phyloP scores from a whole-genome alignment of 768 basidiomycete genomes.

The Suillus lakei region DNA sequence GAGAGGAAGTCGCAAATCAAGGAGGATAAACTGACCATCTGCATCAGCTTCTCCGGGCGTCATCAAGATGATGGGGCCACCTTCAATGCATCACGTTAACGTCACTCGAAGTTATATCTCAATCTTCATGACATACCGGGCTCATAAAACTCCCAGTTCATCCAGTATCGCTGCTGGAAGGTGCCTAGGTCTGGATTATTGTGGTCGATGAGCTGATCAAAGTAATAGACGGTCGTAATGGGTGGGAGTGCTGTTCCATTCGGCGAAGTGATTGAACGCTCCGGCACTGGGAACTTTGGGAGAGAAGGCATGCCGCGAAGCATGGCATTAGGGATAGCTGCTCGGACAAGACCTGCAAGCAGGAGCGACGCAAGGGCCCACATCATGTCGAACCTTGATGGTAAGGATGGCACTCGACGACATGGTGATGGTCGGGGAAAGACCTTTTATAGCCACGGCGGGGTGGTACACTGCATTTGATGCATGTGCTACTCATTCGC shows the following conservation, averaged over 20 bases:
- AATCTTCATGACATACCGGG: constrained; percentile 36
- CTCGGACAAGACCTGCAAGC: constrained; percentile 2
- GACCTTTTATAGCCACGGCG: neutral
- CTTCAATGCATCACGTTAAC: constrained; percentile 10
- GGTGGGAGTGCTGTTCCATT: constrained; percentile 33
- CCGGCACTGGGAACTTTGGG: constrained; percentile 17
- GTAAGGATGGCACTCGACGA: neutral
- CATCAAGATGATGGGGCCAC: constrained; percentile 31
- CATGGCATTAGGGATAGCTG: constrained; percentile 25
- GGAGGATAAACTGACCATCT: constrained; percentile 28
- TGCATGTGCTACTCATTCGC: neutral
- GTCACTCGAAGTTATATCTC: neutral
- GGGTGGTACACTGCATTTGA: neutral
- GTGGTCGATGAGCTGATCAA: constrained; percentile 47
- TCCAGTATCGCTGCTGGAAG: constrained; percentile 78
- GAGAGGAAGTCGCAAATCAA: neutral
- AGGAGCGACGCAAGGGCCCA: neutral
- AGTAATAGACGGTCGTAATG: constrained; percentile 33
- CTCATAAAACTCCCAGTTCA: constrained; percentile 69
- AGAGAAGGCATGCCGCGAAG: constrained; percentile 22
- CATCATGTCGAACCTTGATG: neutral
- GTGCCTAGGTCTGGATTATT: constrained; percentile 63
- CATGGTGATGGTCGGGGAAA: neutral
- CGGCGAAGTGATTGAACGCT: constrained; percentile 17
- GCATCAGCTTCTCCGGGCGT: constrained; percentile 73